Conservation (phyloP, 75 land plant species). For the Ceratopteris richardii region DNA sequence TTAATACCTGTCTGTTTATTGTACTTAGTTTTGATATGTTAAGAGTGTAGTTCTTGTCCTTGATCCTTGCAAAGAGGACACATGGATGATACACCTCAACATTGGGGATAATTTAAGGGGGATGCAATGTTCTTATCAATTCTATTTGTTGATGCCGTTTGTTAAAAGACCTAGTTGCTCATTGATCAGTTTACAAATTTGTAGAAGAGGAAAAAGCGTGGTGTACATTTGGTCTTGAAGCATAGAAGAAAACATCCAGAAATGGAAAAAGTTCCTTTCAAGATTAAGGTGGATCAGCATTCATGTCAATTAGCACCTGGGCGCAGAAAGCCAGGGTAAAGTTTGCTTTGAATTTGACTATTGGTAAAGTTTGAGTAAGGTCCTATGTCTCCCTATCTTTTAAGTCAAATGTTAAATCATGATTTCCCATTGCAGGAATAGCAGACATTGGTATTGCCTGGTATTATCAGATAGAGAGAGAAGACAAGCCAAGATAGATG, state of each 20-base stretch:
- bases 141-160: too few relatives aligned
- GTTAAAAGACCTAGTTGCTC: too few relatives aligned
- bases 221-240: neutral
- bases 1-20: too few relatives aligned
- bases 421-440: constrained; percentile 13
- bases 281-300: constrained; percentile 10
- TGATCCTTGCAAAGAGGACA: too few relatives aligned
- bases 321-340: constrained; percentile 9
- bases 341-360: neutral
- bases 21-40: too few relatives aligned
- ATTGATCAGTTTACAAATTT: too few relatives aligned
- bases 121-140: too few relatives aligned
- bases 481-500: constrained; percentile 19
- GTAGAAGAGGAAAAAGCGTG: constrained; percentile 9
- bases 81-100: too few relatives aligned
- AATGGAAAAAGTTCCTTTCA: constrained; percentile 3
- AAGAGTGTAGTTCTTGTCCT: too few relatives aligned
- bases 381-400: neutral
- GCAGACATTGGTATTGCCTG: constrained; percentile 25
- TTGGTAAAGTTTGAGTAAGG: neutral
- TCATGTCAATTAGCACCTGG: constrained; percentile 15
- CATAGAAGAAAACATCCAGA: neutral
- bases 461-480: constrained; percentile 25
- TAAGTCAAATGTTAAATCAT: neutral
- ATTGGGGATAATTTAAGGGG: too few relatives aligned